phyloP scores from a whole-genome alignment of 805 yeast genomes.

The Starmerella sp. region DNA sequence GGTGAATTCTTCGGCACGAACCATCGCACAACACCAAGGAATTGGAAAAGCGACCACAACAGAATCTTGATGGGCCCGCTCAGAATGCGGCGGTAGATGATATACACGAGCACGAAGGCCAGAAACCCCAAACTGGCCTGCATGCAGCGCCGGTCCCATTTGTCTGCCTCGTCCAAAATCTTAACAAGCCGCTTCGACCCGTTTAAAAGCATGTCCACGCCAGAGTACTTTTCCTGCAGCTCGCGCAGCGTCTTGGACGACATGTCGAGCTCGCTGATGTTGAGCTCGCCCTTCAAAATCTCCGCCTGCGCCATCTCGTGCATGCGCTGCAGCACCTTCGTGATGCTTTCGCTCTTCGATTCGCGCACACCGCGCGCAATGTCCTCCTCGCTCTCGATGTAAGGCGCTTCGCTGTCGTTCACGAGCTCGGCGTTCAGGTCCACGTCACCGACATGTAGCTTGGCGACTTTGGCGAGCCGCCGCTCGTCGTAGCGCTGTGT shows the following conservation, averaged over 20 bases:
- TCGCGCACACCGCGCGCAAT: conserved; percentile 13
- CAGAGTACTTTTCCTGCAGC: conserved; percentile 30
- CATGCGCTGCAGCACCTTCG: conserved; percentile 26
- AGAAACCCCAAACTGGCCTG: conserved; percentile 30
- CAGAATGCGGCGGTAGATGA: conserved; percentile 32
- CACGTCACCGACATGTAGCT: not conserved
- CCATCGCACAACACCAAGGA: conserved; percentile 17
- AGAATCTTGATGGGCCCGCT: conserved; percentile 29
- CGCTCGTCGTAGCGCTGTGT: not conserved
- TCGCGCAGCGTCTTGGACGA: conserved; percentile 28
- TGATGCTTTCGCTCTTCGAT: conserved; percentile 24
- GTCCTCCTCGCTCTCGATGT: not conserved
- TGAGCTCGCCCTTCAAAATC: conserved; percentile 29
- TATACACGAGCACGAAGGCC: conserved; percentile 29
- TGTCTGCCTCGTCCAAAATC: conserved; percentile 33
- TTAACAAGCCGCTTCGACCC: conserved; percentile 30
- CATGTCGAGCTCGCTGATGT: conserved; percentile 32
- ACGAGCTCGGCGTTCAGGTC: not conserved
- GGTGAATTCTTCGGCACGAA: not conserved
- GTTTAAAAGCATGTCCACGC: conserved; percentile 30
- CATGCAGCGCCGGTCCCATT: conserved; percentile 32
- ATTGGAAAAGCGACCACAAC: conserved; percentile 24
- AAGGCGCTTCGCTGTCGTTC: not conserved
- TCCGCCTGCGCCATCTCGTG: conserved; percentile 32
- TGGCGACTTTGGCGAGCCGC: not conserved